Base-by-base conservation (phyloP, 2,329 filamentous ascomycete genomes). In the Diaporthe sp. region DNA sequence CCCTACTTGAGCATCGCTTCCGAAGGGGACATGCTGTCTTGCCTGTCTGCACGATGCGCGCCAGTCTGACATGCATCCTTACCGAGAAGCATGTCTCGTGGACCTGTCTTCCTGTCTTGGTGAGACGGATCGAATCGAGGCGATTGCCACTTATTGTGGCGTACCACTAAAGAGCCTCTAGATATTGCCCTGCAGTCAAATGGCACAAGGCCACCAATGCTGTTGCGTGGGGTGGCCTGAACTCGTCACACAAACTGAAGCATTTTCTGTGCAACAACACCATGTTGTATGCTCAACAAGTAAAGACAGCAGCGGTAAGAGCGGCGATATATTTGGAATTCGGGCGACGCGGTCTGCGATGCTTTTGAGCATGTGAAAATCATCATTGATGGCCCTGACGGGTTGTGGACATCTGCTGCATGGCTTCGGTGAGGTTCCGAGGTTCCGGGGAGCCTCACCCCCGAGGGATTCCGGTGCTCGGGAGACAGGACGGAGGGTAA, bases 31-130 rank as follows among this genome's bases (percentile, higher is more conserved):
- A 55, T 51, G 47, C 47, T 51, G 32, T 13, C 47, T 32, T 63
- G 58, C 19, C 56, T 25, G 32, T 22, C 42, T 51, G 69, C 39
- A 61, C n/a, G 25, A 61, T 51, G 32, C 42, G 69, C 44, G 42
- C 3, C 30, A 61, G n/a, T 61, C 55, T 71, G 70, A 71, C 70
- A 71, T 63, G 70, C 70, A 71, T 68, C 35, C 47, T 30, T 51
- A 50, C 61, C 61, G 63, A 47, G 27, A 37, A 17, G 27, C 47
- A 68, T 39, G 47, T 68, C 63, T 68, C 63, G 47, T 68, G 63
- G 63, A 37, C 44, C 32, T 39, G 63, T 68, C 47, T 39, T 39
- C 47, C 32, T 13, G 15, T 39, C 22, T 51, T 19, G 44, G 63
- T 53, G 63, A 30, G 63, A 53, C 47, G 47, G 63, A 53, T 68